Conservation (phyloP, 2,329 filamentous ascomycete genomes). For the Akanthomyces muscarius region DNA sequence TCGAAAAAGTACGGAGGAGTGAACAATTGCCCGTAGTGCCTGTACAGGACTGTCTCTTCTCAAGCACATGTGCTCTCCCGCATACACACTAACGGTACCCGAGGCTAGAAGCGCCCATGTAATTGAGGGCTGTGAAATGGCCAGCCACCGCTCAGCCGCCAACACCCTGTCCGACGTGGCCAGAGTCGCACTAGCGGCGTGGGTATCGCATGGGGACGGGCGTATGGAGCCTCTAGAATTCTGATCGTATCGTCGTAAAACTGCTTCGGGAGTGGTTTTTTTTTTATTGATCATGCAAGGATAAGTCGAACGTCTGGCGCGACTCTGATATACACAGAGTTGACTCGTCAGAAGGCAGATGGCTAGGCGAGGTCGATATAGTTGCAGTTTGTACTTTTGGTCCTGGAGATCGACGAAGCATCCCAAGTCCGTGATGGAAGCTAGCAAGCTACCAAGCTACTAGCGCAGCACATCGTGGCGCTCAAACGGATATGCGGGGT, state of each 20-base stretch:
- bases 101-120: not conserved
- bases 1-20: too few species aligned
- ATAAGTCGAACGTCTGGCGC: too few species aligned
- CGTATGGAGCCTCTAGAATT: not conserved
- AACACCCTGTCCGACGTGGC: not conserved
- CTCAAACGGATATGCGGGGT: conserved; percentile 16
- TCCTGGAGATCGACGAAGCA: not conserved
- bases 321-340: too few species aligned
- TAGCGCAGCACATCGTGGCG: not conserved
- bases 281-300: too few species aligned
- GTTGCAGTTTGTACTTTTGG: not conserved
- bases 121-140: not conserved
- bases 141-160: not conserved
- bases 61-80: not conserved
- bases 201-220: not conserved
- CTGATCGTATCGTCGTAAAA: not conserved
- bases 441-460: not conserved
- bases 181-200: too few species aligned
- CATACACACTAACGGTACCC: not conserved
- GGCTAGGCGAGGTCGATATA: not conserved
- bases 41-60: too few species aligned
- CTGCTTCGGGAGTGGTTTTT: not conserved
- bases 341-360: too few species aligned
- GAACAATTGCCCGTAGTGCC: too few species aligned
- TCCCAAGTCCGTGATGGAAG: not conserved